Evolutionary conservation across 148 eudicot species (phyloP), one percentile per base, ranked within the genome.

Genomic region (Fagopyrum tataricum): DNA sequence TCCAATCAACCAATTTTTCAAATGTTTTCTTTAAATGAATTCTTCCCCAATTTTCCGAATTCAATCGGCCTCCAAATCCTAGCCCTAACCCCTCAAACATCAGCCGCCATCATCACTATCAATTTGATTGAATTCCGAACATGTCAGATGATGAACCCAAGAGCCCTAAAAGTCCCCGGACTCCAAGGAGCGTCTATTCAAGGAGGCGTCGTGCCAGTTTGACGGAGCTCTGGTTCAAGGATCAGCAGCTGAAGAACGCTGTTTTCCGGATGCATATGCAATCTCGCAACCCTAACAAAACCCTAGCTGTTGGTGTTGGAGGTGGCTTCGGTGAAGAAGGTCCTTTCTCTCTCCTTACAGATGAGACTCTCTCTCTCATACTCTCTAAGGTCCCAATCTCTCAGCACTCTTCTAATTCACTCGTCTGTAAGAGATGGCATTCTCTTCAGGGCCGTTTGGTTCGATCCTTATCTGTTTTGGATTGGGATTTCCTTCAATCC

Each of bases 401-500:
- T 6, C 90, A 86, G 61, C 87, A 81, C 44, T 6, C 74, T 6
- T 49, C 86, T 13, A 80, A 78, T 76, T 80, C 91, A 6, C 75
- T 90, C n/a, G 95, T 91, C 47, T 89, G 90, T 75, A 87, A 81
- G 71, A 81, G 98, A 24, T 94, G 97, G 97, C 71, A 73, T 53
- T 71, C 9, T 15, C 72, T 91, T 6, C 80, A 80, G 41, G 94
- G 98, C n/a, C 79, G 78, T 18, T 69, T 90, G 42, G 74, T 94
- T 21, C 61, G 58, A 1, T 80, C 84, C 1, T 37, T 92, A n/a
- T 76, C 47, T 69, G 13, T 94, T 0, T 66, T 86, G 15, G 97
- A 94, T 77, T 94, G 91, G 95, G 96, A 84, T 4, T 88, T 94
- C 79, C 79, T 94, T 11, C 87, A 84, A 61, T 91, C 96, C 0